Evolutionary conservation across 2,329 filamentous ascomycete species (phyloP).

Genomic region (Pseudopyricularia javanii): DNA sequence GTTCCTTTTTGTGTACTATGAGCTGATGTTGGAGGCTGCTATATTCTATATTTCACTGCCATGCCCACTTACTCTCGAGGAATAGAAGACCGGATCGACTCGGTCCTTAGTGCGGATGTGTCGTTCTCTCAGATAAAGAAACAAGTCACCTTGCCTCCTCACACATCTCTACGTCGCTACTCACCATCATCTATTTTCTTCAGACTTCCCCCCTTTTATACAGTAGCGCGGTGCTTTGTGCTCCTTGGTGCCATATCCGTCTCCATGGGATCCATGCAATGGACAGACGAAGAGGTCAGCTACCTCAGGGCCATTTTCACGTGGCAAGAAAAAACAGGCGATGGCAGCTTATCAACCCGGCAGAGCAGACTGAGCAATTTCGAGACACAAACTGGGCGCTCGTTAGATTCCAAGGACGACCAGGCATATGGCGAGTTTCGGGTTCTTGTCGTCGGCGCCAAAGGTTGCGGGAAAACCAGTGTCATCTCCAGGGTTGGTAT

Average conservation of each 20-base stretch:
- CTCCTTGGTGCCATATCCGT: neutral
- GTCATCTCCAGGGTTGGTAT: slow-evolving; percentile 22
- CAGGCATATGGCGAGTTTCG: slow-evolving; percentile 21
- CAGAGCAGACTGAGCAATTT: slow-evolving; percentile 4
- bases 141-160: too few species aligned
- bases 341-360: slow-evolving; percentile 7
- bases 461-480: slow-evolving; percentile 27
- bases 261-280: slow-evolving; percentile 18
- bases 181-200: neutral
- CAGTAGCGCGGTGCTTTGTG: neutral
- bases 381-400: neutral
- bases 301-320: slow-evolving; percentile 26
- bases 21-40: neutral
- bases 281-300: slow-evolving; percentile 25
- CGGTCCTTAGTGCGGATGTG: too few species aligned
- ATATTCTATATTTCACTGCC: neutral
- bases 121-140: too few species aligned
- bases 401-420: neutral
- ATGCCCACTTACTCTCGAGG: neutral
- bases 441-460: slow-evolving; percentile 23
- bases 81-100: too few species aligned
- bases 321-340: slow-evolving; percentile 21
- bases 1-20: neutral
- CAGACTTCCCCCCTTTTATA: neutral
- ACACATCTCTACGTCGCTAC: too few species aligned